phyloP scores from a whole-genome alignment of 1,139 yeast species.

The Schizosaccharomyces versatilis region DNA sequence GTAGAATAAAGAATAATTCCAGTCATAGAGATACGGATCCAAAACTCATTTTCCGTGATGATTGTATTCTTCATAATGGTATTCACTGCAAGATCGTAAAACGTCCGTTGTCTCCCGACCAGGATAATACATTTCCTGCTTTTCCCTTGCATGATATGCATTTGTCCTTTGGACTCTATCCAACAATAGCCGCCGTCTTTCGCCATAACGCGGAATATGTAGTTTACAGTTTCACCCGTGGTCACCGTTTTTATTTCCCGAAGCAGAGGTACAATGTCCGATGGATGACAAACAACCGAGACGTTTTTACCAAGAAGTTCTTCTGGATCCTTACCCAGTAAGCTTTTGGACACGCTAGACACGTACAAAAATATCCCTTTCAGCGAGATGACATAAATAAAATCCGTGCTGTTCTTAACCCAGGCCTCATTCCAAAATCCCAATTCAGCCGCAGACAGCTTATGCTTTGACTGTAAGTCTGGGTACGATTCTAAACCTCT shows the following conservation, averaged over 20 bases:
- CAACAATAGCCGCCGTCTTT: slow-evolving; percentile 6
- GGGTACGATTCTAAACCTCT: not conserved
- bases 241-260: slow-evolving; percentile 7
- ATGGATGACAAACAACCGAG: slow-evolving; percentile 7
- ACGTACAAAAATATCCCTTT: slow-evolving; percentile 8
- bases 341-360: slow-evolving; percentile 3
- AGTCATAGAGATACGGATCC: slow-evolving; percentile 9
- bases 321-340: slow-evolving; percentile 10
- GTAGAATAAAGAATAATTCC: slow-evolving; percentile 9
- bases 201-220: slow-evolving; percentile 8
- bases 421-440: not conserved
- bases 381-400: slow-evolving; percentile 8
- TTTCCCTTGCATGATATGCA: slow-evolving; percentile 2
- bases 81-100: slow-evolving; percentile 2
- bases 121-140: slow-evolving; percentile 5
- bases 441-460: not conserved
- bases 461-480: not conserved
- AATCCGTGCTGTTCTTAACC: slow-evolving; percentile 6
- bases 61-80: slow-evolving; percentile 1
- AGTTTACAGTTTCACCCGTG: slow-evolving; percentile 3
- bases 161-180: slow-evolving; percentile 9
- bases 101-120: slow-evolving; percentile 6
- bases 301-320: slow-evolving; percentile 6
- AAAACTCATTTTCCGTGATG: slow-evolving; percentile 6
- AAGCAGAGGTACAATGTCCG: slow-evolving; percentile 9